Evolutionary conservation across 164 flowering plant species (phyloP).

Genomic region (Pachysandra terminalis): DNA sequence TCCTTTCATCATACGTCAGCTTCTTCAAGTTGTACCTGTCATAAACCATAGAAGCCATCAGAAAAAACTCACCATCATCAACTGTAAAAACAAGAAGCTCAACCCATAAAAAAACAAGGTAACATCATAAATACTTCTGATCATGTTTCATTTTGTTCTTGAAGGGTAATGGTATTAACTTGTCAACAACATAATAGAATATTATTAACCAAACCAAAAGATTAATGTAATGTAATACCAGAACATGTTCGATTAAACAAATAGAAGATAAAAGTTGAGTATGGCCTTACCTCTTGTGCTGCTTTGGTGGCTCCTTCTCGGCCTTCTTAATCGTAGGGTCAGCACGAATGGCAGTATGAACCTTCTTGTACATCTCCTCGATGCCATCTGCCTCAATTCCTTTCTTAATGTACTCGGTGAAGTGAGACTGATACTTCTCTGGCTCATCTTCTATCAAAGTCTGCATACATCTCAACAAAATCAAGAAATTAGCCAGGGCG

Average conservation of each 20-base stretch:
- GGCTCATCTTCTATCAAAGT: slow-evolving; percentile 37
- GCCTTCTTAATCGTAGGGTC: slow-evolving; percentile 30
- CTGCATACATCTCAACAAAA: slow-evolving; percentile 10
- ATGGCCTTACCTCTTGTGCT: slow-evolving; percentile 31
- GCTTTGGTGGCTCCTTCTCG: slow-evolving; percentile 31
- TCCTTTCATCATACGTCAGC: slow-evolving; percentile 55
- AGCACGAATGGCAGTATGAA: slow-evolving; percentile 43
- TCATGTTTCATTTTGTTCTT: too few relatives aligned
- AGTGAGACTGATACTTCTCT: slow-evolving; percentile 38
- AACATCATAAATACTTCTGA: too few relatives aligned
- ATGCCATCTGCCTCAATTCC: slow-evolving; percentile 30
- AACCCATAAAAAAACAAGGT: too few relatives aligned
- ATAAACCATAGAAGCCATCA: neutral
- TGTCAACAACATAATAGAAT: too few relatives aligned
- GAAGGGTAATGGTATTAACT: too few relatives aligned
- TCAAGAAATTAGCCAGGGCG: neutral
- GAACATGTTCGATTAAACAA: neutral
- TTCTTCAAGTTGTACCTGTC: slow-evolving; percentile 58
- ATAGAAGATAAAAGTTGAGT: neutral
- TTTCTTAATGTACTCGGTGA: slow-evolving; percentile 33
- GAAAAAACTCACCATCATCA: too few relatives aligned
- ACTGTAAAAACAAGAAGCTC: neutral
- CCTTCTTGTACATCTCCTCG: slow-evolving; percentile 37
- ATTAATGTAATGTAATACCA: too few relatives aligned
- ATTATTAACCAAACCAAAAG: too few relatives aligned